Evolutionary conservation across 73 alveolate species (phyloP).

Genomic region (Paramecium sonneborni): DNA sequence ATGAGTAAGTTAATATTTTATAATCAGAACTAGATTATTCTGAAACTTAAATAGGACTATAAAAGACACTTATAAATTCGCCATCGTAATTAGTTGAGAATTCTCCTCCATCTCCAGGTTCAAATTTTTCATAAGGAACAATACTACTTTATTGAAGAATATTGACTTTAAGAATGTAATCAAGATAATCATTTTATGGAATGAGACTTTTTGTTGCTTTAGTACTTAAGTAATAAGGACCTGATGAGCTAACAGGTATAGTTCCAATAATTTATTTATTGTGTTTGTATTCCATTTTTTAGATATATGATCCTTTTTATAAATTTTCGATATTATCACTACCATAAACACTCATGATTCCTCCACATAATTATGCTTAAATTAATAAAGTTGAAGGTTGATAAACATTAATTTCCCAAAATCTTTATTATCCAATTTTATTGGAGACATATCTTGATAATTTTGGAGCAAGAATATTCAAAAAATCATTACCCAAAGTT

Average conservation of each 20-base stretch:
- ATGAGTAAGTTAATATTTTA: background rate
- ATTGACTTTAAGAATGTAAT: background rate
- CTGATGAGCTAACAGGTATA: background rate
- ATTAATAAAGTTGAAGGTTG: background rate
- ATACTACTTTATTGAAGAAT: background rate
- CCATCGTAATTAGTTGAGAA: background rate
- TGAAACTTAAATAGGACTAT: background rate
- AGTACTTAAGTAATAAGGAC: background rate
- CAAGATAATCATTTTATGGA: background rate
- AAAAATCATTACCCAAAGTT: background rate
- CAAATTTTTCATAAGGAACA: background rate
- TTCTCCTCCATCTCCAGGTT: slow-evolving; percentile 39
- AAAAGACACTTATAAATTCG: background rate
- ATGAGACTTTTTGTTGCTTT: background rate
- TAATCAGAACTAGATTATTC: slow-evolving; percentile 7
- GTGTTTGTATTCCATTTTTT: background rate
- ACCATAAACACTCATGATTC: background rate
- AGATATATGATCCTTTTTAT: background rate
- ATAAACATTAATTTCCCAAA: background rate
- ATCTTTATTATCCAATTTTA: background rate
- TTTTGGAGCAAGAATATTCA: background rate
- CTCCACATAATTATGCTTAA: background rate
- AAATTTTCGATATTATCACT: background rate
- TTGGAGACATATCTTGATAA: background rate
- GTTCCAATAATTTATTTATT: background rate